Evolutionary conservation across 2,329 filamentous ascomycete species (phyloP), one percentile per base, ranked within the genome.

Genomic region (Leptographium wingfieldii): DNA sequence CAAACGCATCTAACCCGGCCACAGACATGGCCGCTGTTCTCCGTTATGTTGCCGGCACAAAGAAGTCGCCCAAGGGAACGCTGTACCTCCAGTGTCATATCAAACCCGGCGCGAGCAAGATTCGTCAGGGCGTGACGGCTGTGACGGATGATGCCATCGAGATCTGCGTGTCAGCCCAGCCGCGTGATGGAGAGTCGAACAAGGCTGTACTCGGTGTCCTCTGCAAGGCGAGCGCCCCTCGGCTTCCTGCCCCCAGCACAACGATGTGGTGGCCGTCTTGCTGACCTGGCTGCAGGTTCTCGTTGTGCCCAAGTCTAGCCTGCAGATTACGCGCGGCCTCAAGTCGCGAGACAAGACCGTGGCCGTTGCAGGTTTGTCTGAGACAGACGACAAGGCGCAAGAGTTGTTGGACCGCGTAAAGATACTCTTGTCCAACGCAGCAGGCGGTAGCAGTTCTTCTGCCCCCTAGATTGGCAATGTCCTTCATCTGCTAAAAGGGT

Each of bases 121-220:
- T 75, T 29, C 79, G 84, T 40, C 80, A 87, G 65, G 86, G 86
- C 16, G 75, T 90, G 53, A 68, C 73, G 3, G 74, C 76, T 0
- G 70, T 90, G 4, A 77, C 78, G 0, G 76, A 82, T 29, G 76
- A 81, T 7, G 73, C 73, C 2, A 77, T 90, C 55, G 80, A 87
- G 62, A 69, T 90, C 1, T 86, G 83, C 55, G 85, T 89, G 2
- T 73, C 85, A 0, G 85, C 84, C 0, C 83, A 80, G 63, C 77
- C 86, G 12, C 77, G 79, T 62, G 83, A 88, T 16, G 85, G 85
- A 16, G 83, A 87, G 67, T 82, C 86, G 5, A 90, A 90, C 68
- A 80, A 80, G 67, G 85, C 86, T 5, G 82, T 88, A 2, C 72
- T 83, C 56, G 74, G 79, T 46, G 71, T 89, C 5, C 72, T 90